phyloP scores from a whole-genome alignment of 306 rosid genomes.

The Cucumis cinereus region DNA sequence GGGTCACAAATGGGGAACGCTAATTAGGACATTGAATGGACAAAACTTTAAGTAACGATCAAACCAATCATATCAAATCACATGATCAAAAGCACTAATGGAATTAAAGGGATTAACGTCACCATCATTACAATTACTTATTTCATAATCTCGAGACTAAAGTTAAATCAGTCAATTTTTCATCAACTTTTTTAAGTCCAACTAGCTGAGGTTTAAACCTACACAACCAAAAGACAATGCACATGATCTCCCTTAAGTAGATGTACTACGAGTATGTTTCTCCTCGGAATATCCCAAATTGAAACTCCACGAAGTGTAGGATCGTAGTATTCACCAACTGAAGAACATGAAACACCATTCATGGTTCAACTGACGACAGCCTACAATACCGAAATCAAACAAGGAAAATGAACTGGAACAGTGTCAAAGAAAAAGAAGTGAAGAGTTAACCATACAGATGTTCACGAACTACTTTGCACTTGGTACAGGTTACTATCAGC shows the following conservation, averaged over 20 bases:
- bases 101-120: background rate
- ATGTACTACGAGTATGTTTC: background rate
- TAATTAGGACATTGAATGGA: background rate
- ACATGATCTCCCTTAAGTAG: background rate
- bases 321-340: background rate
- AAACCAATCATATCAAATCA: background rate
- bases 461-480: constrained; percentile 30
- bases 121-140: background rate
- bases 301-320: background rate
- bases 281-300: background rate
- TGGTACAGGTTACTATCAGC: constrained; percentile 23
- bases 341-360: background rate
- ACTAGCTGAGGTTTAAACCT: background rate
- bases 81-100: background rate
- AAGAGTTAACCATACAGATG: constrained; percentile 33
- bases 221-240: background rate
- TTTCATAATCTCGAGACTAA: background rate
- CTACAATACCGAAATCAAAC: background rate
- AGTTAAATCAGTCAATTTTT: constrained; percentile 6
- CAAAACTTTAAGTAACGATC: background rate
- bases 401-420: background rate
- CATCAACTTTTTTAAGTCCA: background rate
- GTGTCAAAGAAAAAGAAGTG: background rate
- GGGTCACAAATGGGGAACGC: background rate
- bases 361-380: background rate